Conservation (phyloP, 2,329 filamentous ascomycete genomes). For the Paecilomyces formosus region DNA sequence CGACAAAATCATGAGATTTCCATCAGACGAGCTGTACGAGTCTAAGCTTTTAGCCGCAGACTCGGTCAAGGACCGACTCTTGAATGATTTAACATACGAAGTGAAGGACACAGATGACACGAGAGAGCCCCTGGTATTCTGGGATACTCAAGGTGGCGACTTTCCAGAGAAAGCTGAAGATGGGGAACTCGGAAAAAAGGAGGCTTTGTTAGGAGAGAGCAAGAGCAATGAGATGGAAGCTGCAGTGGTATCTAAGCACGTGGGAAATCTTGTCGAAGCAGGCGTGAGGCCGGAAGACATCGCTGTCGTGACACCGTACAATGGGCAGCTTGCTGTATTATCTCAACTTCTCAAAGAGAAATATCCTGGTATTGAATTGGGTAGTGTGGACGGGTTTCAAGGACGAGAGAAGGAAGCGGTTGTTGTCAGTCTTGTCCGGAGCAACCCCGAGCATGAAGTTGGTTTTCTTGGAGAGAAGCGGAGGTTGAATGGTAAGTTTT, state of each 20-base stretch:
- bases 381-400: conserved; percentile 95
- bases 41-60: conserved; percentile 74
- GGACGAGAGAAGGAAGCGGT: conserved; percentile 95
- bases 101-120: conserved; percentile 81
- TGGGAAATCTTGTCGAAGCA: conserved; percentile 65
- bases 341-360: conserved; percentile 68
- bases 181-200: conserved; percentile 50
- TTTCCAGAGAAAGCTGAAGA: conserved; percentile 79
- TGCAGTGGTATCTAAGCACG: conserved; percentile 68
- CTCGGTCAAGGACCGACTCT: conserved; percentile 63
- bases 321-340: conserved; percentile 79
- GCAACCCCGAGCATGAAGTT: conserved; percentile 78
- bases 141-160: conserved; percentile 91
- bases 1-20: conserved; percentile 88
- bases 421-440: conserved; percentile 86
- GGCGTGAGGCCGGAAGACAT: conserved; percentile 79
- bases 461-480: conserved; percentile 91
- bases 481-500: conserved; percentile 71
- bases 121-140: conserved; percentile 79
- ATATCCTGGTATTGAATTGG: conserved; percentile 83
- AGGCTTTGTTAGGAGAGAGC: conserved; percentile 58
- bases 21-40: conserved; percentile 82
- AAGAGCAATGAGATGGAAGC: conserved; percentile 93
- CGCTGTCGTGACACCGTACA: conserved; percentile 92
- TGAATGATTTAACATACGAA: conserved; percentile 70